A percentile compares a stretch with the other conserved stretches of the same genome.
These are phyloP conservation scores for Xerocomellus dryophilus DNA, from an alignment of 768 basidiomycete genomes.

Conservation along the genomic window DNA sequence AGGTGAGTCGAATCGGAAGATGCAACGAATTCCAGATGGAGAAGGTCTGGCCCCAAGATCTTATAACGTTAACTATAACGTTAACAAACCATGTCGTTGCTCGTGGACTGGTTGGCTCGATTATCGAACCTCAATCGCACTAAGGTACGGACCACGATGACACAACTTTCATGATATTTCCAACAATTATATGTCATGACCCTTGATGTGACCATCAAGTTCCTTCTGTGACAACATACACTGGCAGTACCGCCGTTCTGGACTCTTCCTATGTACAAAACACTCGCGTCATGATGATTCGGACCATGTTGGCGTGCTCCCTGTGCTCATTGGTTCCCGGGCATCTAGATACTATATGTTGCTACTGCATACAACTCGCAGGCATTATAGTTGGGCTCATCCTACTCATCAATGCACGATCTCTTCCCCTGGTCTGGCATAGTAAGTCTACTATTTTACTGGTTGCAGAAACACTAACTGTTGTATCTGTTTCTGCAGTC, in stretches of 20 bases:
- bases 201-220: not conserved
- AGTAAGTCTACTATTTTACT: conserved; percentile 3
- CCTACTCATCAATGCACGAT: conserved; percentile 12
- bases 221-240: not conserved
- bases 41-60: no score
- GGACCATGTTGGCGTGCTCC: not conserved
- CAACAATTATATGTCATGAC: not conserved
- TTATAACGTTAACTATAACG: no score
- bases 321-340: conserved; percentile 5
- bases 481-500: not conserved
- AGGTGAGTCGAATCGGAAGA: no score
- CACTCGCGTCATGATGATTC: not conserved
- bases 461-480: not conserved
- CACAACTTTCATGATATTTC: not conserved
- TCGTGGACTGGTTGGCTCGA: not conserved
- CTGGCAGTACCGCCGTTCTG: no score
- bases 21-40: no score
- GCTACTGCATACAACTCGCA: not conserved
- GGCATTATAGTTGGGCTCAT: conserved; percentile 1
- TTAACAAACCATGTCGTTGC: not conserved
- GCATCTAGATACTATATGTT: not conserved
- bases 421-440: conserved; percentile 15
- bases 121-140: not conserved
- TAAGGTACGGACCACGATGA: not conserved
- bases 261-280: not conserved